These are phyloP conservation scores for Cladosporium phlei DNA, from an alignment of 2,329 filamentous ascomycete species.

Conservation along the genomic window DNA sequence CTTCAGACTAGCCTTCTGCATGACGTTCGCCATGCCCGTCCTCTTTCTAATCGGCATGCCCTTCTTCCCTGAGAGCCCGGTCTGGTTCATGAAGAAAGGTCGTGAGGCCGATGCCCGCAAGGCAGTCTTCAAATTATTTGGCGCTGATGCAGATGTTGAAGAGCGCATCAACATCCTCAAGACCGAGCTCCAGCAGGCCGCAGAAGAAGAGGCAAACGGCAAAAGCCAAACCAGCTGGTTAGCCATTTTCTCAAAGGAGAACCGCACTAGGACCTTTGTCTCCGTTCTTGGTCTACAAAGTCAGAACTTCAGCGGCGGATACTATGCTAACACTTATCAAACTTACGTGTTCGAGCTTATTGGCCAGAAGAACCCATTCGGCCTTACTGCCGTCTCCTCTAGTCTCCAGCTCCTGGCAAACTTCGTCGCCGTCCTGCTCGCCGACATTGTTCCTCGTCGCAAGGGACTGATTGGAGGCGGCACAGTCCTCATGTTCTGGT, in stretches of 20 bases:
- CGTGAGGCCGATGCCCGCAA: constrained; percentile 55
- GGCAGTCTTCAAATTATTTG: constrained; percentile 22
- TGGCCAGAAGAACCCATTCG: constrained; percentile 22
- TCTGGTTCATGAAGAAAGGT: constrained; percentile 74
- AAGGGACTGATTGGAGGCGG: constrained; percentile 24
- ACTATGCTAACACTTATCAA: constrained; percentile 22
- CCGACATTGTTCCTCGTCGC: constrained; percentile 22
- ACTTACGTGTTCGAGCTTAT: constrained; percentile 25
- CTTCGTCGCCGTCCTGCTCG: constrained; percentile 20
- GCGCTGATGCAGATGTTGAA: constrained; percentile 19
- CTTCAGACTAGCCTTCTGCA: constrained; percentile 23
- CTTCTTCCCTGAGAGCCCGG: constrained; percentile 75
- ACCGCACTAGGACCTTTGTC: constrained; percentile 23
- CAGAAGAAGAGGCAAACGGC: constrained; percentile 18
- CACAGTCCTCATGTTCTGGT: constrained; percentile 23
- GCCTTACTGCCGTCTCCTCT: constrained; percentile 22
- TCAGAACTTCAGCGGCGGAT: constrained; percentile 24
- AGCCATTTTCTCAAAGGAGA: constrained; percentile 25
- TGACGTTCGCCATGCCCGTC: constrained; percentile 24
- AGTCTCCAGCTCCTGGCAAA: constrained; percentile 23
- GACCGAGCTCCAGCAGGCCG: constrained; percentile 21
- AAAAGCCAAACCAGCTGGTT: constrained; percentile 26
- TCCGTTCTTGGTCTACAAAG: constrained; percentile 23
- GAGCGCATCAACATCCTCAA: constrained; percentile 19
- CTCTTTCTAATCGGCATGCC: constrained; percentile 22